Conservation (phyloP, 192 early-diverging fungal genomes). For the Rhizoclosmatium globosum region DNA sequence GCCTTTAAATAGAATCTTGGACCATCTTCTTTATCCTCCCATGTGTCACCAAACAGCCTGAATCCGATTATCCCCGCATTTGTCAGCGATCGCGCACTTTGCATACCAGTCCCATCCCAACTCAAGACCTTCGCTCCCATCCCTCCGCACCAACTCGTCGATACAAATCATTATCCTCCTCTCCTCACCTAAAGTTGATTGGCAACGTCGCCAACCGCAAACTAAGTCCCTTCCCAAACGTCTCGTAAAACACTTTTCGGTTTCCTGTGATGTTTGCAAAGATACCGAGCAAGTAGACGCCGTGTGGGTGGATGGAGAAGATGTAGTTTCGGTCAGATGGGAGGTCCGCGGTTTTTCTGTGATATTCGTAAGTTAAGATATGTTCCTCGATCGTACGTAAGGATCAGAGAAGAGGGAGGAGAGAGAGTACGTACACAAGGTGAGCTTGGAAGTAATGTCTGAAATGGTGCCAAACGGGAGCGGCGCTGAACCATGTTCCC, state of each 20-base stretch:
- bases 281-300: constrained; percentile 40
- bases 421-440: constrained; percentile 17
- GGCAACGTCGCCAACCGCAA: constrained; percentile 41
- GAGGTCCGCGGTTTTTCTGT: constrained; percentile 34
- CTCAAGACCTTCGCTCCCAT: too few species aligned
- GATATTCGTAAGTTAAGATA: too few species aligned
- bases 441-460: constrained; percentile 40
- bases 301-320: constrained; percentile 35
- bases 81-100: too few species aligned
- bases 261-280: constrained; percentile 39
- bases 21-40: too few species aligned
- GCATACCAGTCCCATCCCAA: too few species aligned
- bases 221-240: constrained; percentile 34
- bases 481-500: constrained; percentile 25
- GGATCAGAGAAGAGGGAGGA: too few species aligned
- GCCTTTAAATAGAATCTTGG: too few species aligned
- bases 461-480: constrained; percentile 37
- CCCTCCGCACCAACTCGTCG: too few species aligned
- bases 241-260: constrained; percentile 36
- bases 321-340: constrained; percentile 42
- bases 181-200: constrained; percentile 41
- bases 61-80: too few species aligned
- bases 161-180: too few species aligned
- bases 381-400: too few species aligned
- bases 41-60: too few species aligned